These are phyloP conservation scores for Tetramitus jugosus DNA, from an alignment of 208 protist species.

Conservation along the genomic window DNA sequence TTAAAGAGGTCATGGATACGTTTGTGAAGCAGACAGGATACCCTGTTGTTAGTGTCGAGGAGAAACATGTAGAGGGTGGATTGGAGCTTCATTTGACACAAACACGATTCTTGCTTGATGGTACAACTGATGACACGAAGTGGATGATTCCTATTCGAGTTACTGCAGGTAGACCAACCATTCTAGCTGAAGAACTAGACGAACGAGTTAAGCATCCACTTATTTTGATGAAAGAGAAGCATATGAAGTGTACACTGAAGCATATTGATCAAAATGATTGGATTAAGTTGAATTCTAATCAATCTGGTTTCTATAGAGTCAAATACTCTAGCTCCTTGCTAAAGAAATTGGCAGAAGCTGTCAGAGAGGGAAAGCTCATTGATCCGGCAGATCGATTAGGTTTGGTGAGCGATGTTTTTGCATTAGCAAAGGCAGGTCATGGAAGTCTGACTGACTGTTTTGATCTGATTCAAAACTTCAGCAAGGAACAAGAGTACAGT, in stretches of 20 bases:
- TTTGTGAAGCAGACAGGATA: constrained; percentile 85
- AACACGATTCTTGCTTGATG: not conserved
- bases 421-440: not conserved
- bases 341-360: too few relatives aligned
- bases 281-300: not conserved
- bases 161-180: not conserved
- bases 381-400: not conserved
- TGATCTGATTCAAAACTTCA: not conserved
- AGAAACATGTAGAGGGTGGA: not conserved
- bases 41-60: constrained; percentile 64
- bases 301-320: not conserved
- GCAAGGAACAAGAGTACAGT: not conserved
- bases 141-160: not conserved
- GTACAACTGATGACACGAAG: not conserved
- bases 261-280: not conserved
- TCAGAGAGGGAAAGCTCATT: not conserved
- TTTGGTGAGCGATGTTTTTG: not conserved
- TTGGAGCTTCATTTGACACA: not conserved
- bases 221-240: not conserved
- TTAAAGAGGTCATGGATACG: constrained; percentile 68
- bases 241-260: not conserved
- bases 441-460: not conserved
- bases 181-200: not conserved
- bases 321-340: not conserved
- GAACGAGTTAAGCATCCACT: not conserved